These are phyloP conservation scores for Lepraria neglecta DNA, from an alignment of 495 filamentous ascomycete genomes.

Conservation along the genomic window DNA sequence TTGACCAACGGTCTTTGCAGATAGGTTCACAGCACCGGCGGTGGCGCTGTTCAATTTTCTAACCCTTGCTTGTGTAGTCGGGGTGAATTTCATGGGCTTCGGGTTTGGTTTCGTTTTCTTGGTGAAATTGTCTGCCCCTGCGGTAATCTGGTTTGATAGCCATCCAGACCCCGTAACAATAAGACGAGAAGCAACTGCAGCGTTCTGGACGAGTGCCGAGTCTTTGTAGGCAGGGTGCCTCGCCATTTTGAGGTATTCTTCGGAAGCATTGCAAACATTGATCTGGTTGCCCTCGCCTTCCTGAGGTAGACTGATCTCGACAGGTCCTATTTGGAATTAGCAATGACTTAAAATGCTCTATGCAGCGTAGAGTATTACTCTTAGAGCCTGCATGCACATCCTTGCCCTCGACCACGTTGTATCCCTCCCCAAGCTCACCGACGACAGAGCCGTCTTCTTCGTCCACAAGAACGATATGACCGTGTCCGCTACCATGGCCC, in stretches of 20 bases:
- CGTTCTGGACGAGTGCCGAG: conserved; percentile 80
- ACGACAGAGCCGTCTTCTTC: conserved; percentile 95
- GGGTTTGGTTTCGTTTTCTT: conserved; percentile 66
- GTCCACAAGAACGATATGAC: conserved; percentile 88
- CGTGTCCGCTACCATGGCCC: conserved; percentile 47
- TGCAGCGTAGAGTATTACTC: conserved; percentile 45
- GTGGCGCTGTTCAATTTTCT: conserved; percentile 81
- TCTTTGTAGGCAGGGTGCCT: conserved; percentile 84
- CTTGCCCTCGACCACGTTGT: conserved; percentile 68
- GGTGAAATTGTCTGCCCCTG: conserved; percentile 72
- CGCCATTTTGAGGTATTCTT: conserved; percentile 73
- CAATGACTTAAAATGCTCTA: not conserved
- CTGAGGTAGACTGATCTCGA: conserved; percentile 76
- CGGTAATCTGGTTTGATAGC: conserved; percentile 67
- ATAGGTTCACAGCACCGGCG: conserved; percentile 65
- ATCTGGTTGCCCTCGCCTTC: conserved; percentile 66
- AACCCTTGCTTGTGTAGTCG: conserved; percentile 74
- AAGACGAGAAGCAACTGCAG: conserved; percentile 81
- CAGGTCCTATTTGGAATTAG: conserved; percentile 57
- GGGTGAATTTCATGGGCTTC: conserved; percentile 82
- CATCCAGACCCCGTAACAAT: conserved; percentile 81
- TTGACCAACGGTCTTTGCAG: conserved; percentile 78
- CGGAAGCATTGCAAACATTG: conserved; percentile 65
- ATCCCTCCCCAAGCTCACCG: conserved; percentile 79
- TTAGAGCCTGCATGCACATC: conserved; percentile 77